Evolutionary conservation across 495 filamentous ascomycete species (phyloP).

Genomic region (Neurospora sp.): DNA sequence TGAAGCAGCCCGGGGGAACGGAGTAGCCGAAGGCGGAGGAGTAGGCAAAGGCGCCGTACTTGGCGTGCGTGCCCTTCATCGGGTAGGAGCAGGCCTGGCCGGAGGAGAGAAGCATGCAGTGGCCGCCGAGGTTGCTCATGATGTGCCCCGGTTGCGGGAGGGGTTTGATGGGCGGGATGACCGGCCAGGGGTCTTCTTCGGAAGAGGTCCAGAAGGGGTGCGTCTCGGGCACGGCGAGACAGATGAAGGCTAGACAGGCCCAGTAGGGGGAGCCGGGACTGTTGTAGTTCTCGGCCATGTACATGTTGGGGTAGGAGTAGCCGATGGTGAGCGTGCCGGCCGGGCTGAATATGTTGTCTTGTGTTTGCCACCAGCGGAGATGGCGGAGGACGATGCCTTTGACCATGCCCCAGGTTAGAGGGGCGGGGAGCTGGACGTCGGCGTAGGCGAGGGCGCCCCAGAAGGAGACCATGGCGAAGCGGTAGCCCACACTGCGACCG

Average conservation of each 20-base stretch:
- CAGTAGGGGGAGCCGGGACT: constrained; percentile 60
- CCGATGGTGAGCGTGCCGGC: constrained; percentile 68
- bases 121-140: constrained; percentile 48
- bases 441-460: constrained; percentile 72
- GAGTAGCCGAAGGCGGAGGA: constrained; percentile 65
- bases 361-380: constrained; percentile 68
- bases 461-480: constrained; percentile 74
- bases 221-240: constrained; percentile 52
- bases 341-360: constrained; percentile 60
- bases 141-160: constrained; percentile 65
- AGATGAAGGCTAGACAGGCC: constrained; percentile 69
- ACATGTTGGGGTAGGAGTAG: constrained; percentile 72
- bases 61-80: constrained; percentile 68
- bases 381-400: constrained; percentile 66
- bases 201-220: constrained; percentile 67
- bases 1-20: constrained; percentile 64
- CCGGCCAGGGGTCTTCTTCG: constrained; percentile 50
- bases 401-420: constrained; percentile 66
- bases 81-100: constrained; percentile 74
- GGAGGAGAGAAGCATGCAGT: constrained; percentile 62
- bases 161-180: constrained; percentile 43
- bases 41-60: constrained; percentile 74
- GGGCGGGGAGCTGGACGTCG: constrained; percentile 57
- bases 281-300: constrained; percentile 72
- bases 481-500: constrained; percentile 65